Conservation (phyloP, 768 basidiomycete species). For the Lactifluus subvellereus region DNA sequence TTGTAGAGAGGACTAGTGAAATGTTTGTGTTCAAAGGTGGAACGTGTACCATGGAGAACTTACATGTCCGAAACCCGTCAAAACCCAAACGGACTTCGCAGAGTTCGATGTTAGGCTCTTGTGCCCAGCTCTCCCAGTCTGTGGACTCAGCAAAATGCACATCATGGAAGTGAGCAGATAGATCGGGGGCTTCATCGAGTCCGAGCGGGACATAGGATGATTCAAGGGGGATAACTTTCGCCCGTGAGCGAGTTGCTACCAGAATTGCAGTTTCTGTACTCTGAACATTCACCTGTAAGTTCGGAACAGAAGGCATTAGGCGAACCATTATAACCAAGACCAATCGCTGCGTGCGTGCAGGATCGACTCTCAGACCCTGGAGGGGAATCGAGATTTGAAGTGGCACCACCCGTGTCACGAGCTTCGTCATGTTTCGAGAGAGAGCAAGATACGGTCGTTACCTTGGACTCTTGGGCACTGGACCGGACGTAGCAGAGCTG, state of each 20-base stretch:
- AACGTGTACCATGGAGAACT: background rate
- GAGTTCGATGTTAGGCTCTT: slow-evolving; percentile 18
- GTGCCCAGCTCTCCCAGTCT: slow-evolving; percentile 25
- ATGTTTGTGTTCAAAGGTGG: background rate
- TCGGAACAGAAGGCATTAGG: background rate
- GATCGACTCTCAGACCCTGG: slow-evolving; percentile 4
- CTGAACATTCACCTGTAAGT: background rate
- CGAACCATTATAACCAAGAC: slow-evolving; percentile 22
- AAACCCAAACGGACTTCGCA: slow-evolving; percentile 22
- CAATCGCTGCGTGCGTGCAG: slow-evolving; percentile 22
- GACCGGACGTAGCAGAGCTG: slow-evolving; percentile 9
- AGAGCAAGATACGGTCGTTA: slow-evolving; percentile 20
- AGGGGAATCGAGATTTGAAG: slow-evolving; percentile 1
- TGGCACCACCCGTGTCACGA: slow-evolving; percentile 3
- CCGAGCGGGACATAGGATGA: slow-evolving; percentile 8
- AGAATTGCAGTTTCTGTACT: slow-evolving; percentile 19
- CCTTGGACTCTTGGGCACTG: background rate
- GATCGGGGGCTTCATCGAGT: slow-evolving; percentile 8
- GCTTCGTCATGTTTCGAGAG: slow-evolving; percentile 17
- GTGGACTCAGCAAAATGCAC: slow-evolving; percentile 8
- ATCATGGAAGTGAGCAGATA: slow-evolving; percentile 11
- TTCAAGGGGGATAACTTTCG: slow-evolving; percentile 5
- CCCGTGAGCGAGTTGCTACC: slow-evolving; percentile 22
- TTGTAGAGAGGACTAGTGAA: slow-evolving; percentile 13
- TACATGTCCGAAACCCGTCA: slow-evolving; percentile 14